phyloP scores from a whole-genome alignment of 768 basidiomycete genomes.

The Pleurotus citrinopileatus region DNA sequence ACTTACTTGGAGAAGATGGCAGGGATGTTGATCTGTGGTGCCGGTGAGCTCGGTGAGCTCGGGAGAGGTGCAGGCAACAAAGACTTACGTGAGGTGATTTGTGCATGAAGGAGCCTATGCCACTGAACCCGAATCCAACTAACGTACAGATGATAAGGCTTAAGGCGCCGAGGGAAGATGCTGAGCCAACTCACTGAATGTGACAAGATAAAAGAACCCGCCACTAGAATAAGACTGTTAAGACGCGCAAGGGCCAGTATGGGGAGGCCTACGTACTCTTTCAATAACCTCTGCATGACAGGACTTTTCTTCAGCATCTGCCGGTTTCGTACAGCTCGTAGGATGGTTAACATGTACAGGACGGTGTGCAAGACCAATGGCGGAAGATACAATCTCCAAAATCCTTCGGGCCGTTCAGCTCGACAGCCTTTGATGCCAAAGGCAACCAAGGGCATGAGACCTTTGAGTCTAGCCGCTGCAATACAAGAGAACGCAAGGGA shows the following conservation, averaged over 20 bases:
- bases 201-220: conserved; percentile 39
- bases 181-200: conserved; percentile 26
- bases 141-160: neutral
- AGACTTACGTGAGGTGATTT: conserved; percentile 26
- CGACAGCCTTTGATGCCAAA: conserved; percentile 26
- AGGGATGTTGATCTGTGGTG: conserved; percentile 31
- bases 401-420: conserved; percentile 25
- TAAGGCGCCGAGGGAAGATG: neutral
- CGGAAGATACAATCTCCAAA: conserved; percentile 34
- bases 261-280: conserved; percentile 28
- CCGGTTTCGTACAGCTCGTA: conserved; percentile 31
- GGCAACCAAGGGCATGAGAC: conserved; percentile 14
- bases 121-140: conserved; percentile 31
- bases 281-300: conserved; percentile 30
- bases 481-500: conserved; percentile 29
- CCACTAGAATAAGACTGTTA: conserved; percentile 23
- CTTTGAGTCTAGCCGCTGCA: conserved; percentile 15
- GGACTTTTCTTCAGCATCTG: conserved; percentile 28
- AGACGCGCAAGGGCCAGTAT: conserved; percentile 2
- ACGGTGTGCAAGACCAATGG: conserved; percentile 35
- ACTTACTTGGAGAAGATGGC: conserved; percentile 33
- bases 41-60: neutral
- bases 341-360: conserved; percentile 32
- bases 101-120: conserved; percentile 30
- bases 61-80: neutral